Conservation (phyloP, 228 moss, liverwort and hornwort species). For the Sphagnum fallax region DNA sequence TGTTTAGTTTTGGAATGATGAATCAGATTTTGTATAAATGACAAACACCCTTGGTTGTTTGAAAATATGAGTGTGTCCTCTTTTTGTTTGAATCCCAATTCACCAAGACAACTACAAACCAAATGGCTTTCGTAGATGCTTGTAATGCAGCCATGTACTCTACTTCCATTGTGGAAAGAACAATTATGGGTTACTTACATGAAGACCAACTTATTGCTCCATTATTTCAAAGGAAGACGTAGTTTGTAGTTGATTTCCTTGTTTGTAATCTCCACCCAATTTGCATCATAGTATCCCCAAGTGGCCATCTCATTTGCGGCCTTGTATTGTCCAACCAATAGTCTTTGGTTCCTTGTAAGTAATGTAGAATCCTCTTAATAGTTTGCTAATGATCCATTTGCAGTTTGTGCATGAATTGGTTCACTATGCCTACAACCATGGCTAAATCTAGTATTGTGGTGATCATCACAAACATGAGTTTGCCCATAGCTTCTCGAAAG, state of each 20-base stretch:
- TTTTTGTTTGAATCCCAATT: not conserved
- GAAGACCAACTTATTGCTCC: not conserved
- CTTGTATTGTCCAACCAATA: not conserved
- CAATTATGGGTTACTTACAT: not conserved
- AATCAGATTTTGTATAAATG: not conserved
- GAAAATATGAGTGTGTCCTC: not conserved
- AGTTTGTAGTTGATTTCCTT: not conserved
- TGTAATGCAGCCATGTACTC: conserved; percentile 4
- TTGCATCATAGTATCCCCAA: not conserved
- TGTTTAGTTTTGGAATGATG: not conserved
- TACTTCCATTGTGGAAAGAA: not conserved
- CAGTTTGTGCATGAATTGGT: no score
- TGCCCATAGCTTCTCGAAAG: not conserved
- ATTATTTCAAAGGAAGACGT: not conserved
- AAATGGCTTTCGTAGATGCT: not conserved
- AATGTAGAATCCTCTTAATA: not conserved
- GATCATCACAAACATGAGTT: not conserved
- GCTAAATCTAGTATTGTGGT: not conserved
- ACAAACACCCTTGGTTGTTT: not conserved
- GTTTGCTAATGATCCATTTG: not conserved
- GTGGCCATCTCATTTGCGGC: not conserved
- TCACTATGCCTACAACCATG: not conserved
- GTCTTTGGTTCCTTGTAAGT: not conserved
- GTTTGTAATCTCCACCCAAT: not conserved
- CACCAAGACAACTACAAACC: not conserved